phyloP scores from a whole-genome alignment of 2,329 filamentous ascomycete species.

The Aspergillus puulaauensis region DNA sequence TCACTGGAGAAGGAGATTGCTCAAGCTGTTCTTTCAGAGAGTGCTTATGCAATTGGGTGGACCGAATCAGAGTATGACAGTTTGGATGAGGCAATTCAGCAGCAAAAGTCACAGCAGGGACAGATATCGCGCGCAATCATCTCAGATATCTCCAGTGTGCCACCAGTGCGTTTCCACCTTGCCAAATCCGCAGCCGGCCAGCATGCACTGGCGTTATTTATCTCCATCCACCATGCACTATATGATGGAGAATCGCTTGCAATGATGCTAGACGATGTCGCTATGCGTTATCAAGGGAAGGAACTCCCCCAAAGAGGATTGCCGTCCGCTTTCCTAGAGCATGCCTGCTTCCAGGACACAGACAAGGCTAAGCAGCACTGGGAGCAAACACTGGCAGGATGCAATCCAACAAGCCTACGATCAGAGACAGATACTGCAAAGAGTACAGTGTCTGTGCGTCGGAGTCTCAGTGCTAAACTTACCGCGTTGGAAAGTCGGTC shows the following conservation, averaged over 20 bases:
- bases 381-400: conserved; percentile 23
- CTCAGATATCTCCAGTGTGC: conserved; percentile 21
- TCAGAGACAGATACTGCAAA: conserved; percentile 9
- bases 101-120: conserved; percentile 9
- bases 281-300: conserved; percentile 23
- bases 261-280: conserved; percentile 35
- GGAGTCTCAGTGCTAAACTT: conserved; percentile 19
- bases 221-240: conserved; percentile 39
- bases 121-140: conserved; percentile 27
- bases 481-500: conserved; percentile 27
- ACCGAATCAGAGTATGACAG: conserved; percentile 16
- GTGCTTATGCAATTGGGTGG: conserved; percentile 19
- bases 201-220: conserved; percentile 22
- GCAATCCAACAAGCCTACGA: conserved; percentile 22
- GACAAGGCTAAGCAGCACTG: conserved; percentile 29
- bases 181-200: conserved; percentile 13
- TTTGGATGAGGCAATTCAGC: conserved; percentile 15
- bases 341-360: conserved; percentile 25
- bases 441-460: conserved; percentile 9
- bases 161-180: conserved; percentile 30
- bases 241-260: conserved; percentile 38
- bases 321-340: conserved; percentile 25
- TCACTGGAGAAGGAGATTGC: conserved; percentile 34
- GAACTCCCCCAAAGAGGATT: conserved; percentile 18
- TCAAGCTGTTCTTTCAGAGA: conserved; percentile 32